Percentiles rank a stretch among this genome's conserved stretches.
Conservation (phyloP, 2,329 filamentous ascomycete species). For the Lachnellula hyalina region DNA sequence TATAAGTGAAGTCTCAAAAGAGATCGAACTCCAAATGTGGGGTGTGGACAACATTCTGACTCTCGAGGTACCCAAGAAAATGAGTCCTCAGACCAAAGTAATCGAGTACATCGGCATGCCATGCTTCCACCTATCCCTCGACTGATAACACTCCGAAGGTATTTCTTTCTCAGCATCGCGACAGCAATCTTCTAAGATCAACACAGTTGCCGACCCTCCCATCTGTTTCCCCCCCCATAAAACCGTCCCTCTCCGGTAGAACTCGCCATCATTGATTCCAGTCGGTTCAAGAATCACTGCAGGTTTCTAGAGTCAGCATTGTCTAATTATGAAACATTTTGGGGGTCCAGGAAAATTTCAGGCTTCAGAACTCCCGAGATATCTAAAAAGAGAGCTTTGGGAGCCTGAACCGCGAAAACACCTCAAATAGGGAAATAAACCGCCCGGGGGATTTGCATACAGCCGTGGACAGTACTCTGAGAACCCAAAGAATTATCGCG, state of each 20-base stretch:
- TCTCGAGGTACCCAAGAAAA: not conserved
- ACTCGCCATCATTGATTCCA: not conserved
- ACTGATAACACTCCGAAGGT: not conserved
- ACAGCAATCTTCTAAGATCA: not conserved
- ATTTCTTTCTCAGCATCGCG: not conserved
- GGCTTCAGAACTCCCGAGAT: no score
- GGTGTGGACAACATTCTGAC: no score
- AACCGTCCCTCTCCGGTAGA: not conserved
- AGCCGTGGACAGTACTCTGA: not conserved
- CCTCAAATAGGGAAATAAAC: no score
- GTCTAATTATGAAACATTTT: not conserved
- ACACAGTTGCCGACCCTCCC: not conserved
- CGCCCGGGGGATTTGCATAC: no score
- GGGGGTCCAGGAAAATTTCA: not conserved
- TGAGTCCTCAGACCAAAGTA: slow-evolving; percentile 1
- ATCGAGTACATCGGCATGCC: slow-evolving; percentile 2
- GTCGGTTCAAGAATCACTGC: slow-evolving; percentile 2
- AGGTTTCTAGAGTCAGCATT: not conserved
- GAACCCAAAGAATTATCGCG: not conserved
- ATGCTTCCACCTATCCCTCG: not conserved
- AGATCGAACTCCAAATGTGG: no score
- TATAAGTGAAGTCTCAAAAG: no score
- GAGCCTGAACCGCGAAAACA: no score
- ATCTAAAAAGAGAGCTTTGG: no score
- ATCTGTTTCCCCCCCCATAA: not conserved